Conservation (phyloP, 1,284 basidiomycete genomes). For the Cryptococcus floricola region DNA sequence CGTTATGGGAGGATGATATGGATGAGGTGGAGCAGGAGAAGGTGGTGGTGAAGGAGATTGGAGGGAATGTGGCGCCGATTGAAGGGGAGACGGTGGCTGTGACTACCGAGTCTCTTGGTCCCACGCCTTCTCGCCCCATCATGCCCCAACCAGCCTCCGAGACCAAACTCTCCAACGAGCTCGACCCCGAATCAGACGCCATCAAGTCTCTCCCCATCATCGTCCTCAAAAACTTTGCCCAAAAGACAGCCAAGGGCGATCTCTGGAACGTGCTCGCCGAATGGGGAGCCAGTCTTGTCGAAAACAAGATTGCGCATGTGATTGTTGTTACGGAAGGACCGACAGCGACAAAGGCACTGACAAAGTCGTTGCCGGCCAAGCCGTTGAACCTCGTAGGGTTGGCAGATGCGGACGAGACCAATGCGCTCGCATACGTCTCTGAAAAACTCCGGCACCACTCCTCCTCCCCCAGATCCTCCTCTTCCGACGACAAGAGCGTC, state of each 20-base stretch:
- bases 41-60: conserved; percentile 33
- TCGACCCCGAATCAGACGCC: conserved; percentile 50
- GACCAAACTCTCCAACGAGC: conserved; percentile 12
- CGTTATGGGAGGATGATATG: conserved; percentile 51
- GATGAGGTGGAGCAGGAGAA: conserved; percentile 16
- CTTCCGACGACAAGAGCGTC: conserved; percentile 8
- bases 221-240: conserved; percentile 71
- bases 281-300: conserved; percentile 78
- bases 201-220: conserved; percentile 75
- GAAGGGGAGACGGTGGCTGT: conserved; percentile 30
- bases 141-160: background rate
- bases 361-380: conserved; percentile 83
- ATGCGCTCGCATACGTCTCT: conserved; percentile 74
- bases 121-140: background rate
- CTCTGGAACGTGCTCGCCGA: conserved; percentile 71
- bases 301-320: conserved; percentile 86
- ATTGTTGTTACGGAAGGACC: conserved; percentile 86
- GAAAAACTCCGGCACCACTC: conserved; percentile 61
- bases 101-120: conserved; percentile 20
- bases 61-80: conserved; percentile 31
- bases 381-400: conserved; percentile 74
- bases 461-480: conserved; percentile 17
- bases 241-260: conserved; percentile 63
- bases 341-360: conserved; percentile 76
- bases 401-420: conserved; percentile 77